These are phyloP conservation scores for Penicillium fuscoglaucum DNA, from an alignment of 2,329 filamentous ascomycete species.

Conservation along the genomic window DNA sequence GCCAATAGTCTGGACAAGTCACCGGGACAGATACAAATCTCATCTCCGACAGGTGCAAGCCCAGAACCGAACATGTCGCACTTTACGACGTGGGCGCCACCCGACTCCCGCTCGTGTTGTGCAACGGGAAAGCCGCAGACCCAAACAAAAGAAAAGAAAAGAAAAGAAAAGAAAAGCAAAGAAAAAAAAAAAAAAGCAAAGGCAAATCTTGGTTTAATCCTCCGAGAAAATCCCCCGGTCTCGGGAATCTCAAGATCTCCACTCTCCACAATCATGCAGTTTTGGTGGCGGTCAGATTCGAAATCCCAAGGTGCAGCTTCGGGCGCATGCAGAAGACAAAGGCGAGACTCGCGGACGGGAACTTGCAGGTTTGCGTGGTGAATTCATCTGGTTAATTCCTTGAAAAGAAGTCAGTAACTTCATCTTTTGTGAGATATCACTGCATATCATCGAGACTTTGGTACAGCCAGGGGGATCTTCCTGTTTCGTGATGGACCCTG, in stretches of 20 bases:
- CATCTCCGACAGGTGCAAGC: constrained; percentile 4
- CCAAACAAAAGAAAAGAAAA: neutral
- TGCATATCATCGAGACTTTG: neutral
- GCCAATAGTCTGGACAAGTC: neutral
- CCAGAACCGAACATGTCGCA: neutral
- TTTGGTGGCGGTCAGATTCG: neutral
- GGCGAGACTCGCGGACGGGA: neutral
- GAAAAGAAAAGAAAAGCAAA: too few species aligned
- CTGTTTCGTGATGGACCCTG: neutral
- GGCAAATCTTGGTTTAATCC: neutral
- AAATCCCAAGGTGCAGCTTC: neutral
- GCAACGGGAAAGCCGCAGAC: constrained; percentile 1
- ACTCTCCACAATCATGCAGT: neutral
- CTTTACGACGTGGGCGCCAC: constrained; percentile 4
- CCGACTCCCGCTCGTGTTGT: neutral
- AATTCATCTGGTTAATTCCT: neutral
- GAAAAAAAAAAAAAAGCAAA: neutral
- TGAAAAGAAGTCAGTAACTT: neutral
- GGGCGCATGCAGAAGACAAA: constrained; percentile 1
- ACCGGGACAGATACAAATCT: neutral
- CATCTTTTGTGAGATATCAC: neutral
- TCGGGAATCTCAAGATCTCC: neutral
- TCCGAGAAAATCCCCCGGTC: constrained; percentile 5
- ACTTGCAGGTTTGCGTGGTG: neutral
- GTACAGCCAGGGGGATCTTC: neutral